Base-by-base conservation (phyloP, 768 basidiomycete genomes). In the Vararia minispora region DNA sequence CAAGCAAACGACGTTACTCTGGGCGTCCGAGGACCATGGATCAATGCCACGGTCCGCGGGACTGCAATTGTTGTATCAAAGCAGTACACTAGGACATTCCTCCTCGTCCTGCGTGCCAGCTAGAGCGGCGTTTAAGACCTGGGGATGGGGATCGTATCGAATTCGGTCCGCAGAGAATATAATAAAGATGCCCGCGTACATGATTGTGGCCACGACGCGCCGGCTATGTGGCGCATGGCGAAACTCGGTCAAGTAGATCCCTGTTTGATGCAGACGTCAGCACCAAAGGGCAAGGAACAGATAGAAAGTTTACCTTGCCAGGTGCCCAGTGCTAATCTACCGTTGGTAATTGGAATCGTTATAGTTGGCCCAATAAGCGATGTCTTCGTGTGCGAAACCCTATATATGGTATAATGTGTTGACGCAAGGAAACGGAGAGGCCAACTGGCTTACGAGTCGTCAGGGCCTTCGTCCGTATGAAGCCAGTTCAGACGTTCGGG, bases 391-490 rank as follows among this genome's bases (percentile, higher is more conserved):
- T 95, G 92, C 3, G 87, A 91, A 26, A 83, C 90, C 5, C 84
- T 88, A 48, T 23, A 30, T 28, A 9, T 33, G 12, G 62, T 26
- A 11, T 13, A 35, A 7, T 16, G 13, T 26, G 17, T n/a, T 21
- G 30, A 13, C 12, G 17, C 28, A 28, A 37, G 23, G 21, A 39
- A 22, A 14, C 5, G 27, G 14, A 18, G n/a, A n/a, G 18, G 16
- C 16, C 24, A 29, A 23, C 27, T 12, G 3, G 9, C 23, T 32
- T 3, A 7, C 16, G 16, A 29, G 79, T 61, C 54, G 90, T 94
- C 90, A 32, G 79, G 84, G 16, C 89, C 90, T 65, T 97, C 91
- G 53, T 90, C 88, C 1, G 78, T 86, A 57, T 95, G 91, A 27
- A 64, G 62, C 89, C 90, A 94, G 36, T 73, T 59, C 11, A 92